phyloP scores from a whole-genome alignment of 176 grass and related monocot genomes.

The Carex littledalei region DNA sequence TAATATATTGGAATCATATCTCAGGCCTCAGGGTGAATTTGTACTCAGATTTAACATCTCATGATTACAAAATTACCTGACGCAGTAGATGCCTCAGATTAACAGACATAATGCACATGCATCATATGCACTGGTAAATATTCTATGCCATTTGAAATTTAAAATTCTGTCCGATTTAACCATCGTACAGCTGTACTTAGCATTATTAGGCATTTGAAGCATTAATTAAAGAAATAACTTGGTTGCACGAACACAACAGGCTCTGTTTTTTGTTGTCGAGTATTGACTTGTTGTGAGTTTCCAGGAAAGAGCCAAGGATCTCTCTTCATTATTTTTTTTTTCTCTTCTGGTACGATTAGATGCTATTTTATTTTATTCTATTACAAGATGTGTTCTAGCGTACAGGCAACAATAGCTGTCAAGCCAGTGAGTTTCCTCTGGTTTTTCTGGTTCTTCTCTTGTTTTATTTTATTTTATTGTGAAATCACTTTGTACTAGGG shows the following conservation, averaged over 20 bases:
- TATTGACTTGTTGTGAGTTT: conserved; percentile 21
- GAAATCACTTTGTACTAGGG: background rate
- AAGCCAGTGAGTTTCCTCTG: background rate
- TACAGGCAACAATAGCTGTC: conserved; percentile 19
- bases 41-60: background rate
- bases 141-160: background rate
- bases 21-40: background rate
- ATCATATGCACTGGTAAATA: conserved; percentile 12
- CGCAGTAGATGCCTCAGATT: conserved; percentile 19
- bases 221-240: background rate
- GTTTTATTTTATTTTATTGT: background rate
- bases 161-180: conserved; percentile 1
- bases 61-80: background rate
- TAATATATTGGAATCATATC: background rate
- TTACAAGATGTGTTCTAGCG: background rate
- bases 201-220: background rate
- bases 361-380: background rate
- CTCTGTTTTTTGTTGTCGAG: background rate
- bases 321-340: background rate
- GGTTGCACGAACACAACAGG: conserved; percentile 3
- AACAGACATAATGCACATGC: conserved; percentile 7
- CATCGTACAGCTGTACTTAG: conserved; percentile 5
- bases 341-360: background rate
- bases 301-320: conserved; percentile 13
- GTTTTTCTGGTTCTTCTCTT: background rate